Conservation (phyloP, 1,284 basidiomycete species). For the Somion occarium region DNA sequence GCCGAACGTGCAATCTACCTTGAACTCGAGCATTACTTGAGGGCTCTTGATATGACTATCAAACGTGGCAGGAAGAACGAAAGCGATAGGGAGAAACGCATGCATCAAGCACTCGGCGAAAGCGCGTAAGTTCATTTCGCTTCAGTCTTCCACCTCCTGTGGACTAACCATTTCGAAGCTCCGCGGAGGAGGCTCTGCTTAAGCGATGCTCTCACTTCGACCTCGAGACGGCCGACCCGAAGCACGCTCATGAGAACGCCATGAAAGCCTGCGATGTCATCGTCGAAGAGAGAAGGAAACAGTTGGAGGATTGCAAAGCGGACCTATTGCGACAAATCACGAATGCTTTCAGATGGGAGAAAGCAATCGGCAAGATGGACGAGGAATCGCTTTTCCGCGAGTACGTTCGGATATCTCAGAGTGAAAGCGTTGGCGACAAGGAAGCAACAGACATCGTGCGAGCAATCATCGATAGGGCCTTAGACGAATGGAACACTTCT, state of each 20-base stretch:
- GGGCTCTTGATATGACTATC: slow-evolving; percentile 84
- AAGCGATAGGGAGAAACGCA: slow-evolving; percentile 85
- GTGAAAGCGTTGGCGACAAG: slow-evolving; percentile 69
- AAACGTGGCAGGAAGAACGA: slow-evolving; percentile 83
- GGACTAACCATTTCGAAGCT: slow-evolving; percentile 7
- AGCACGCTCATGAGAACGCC: slow-evolving; percentile 49
- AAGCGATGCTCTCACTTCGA: slow-evolving; percentile 95
- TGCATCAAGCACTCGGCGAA: slow-evolving; percentile 84
- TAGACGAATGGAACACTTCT: slow-evolving; percentile 40
- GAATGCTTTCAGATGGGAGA: slow-evolving; percentile 63
- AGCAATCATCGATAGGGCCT: slow-evolving; percentile 46
- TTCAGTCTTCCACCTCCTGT: background rate
- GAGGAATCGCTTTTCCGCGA: slow-evolving; percentile 78
- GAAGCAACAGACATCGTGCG: slow-evolving; percentile 64
- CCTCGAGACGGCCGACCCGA: slow-evolving; percentile 64
- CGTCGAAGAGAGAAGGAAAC: slow-evolving; percentile 73
- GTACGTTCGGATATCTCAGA: slow-evolving; percentile 62
- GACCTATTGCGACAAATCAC: slow-evolving; percentile 70
- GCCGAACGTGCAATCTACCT: slow-evolving; percentile 94
- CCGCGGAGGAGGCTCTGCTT: slow-evolving; percentile 86
- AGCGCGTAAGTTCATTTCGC: slow-evolving; percentile 58
- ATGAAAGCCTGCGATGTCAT: slow-evolving; percentile 93
- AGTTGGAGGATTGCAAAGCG: slow-evolving; percentile 74
- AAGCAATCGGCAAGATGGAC: slow-evolving; percentile 54
- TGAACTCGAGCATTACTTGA: slow-evolving; percentile 92